Conservation (phyloP, 2,329 filamentous ascomycete species). For the Pseudogymnoascus sp. region DNA sequence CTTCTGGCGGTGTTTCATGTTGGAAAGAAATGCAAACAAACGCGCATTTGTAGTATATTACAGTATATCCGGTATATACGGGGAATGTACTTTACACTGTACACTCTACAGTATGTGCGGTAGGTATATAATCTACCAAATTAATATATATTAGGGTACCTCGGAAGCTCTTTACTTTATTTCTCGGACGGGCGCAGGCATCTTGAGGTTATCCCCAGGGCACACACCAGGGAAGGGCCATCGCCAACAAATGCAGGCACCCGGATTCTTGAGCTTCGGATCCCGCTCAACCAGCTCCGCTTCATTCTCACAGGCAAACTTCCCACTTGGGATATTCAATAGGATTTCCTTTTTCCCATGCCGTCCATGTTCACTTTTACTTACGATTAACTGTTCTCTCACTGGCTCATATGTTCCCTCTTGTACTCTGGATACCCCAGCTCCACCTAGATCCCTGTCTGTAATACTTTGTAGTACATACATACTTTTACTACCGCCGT, state of each 20-base stretch:
- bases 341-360: neutral
- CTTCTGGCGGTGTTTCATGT: constrained; percentile 1
- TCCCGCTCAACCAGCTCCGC: neutral
- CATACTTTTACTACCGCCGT: neutral
- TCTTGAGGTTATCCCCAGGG: neutral
- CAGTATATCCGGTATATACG: neutral
- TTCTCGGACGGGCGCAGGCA: constrained; percentile 1
- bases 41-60: neutral
- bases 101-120: neutral
- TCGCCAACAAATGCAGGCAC: neutral
- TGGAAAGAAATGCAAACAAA: neutral
- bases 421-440: constrained; percentile 1
- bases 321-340: neutral
- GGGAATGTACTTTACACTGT: no score
- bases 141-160: constrained; percentile 6
- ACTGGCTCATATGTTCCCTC: neutral
- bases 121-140: neutral
- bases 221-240: neutral
- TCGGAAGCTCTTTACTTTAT: neutral
- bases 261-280: neutral
- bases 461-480: neutral
- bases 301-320: neutral
- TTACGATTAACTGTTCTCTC: neutral
- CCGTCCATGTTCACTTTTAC: neutral
- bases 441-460: neutral